phyloP scores from a whole-genome alignment of 2,329 filamentous ascomycete genomes.

The Calonectria multiphialidica region DNA sequence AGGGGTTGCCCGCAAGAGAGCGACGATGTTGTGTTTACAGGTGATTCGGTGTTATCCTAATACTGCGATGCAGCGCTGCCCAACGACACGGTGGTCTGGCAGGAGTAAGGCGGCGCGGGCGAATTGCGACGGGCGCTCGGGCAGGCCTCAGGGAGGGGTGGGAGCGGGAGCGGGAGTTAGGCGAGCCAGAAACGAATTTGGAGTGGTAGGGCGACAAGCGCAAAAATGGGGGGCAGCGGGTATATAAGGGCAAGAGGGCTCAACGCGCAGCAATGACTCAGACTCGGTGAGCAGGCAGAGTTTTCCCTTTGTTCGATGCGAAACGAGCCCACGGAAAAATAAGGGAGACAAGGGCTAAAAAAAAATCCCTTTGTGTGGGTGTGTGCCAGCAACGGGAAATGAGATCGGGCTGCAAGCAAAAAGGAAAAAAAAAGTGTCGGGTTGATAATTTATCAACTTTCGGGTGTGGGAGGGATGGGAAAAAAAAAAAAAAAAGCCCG shows the following conservation, averaged over 20 bases:
- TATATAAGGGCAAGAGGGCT: slow-evolving; percentile 31
- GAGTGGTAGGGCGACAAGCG: slow-evolving; percentile 28
- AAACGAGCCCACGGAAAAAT: slow-evolving; percentile 6
- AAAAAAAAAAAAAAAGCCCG: slow-evolving; percentile 31
- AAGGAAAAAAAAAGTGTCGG: slow-evolving; percentile 41
- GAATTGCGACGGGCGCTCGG: slow-evolving; percentile 37
- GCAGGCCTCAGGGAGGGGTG: slow-evolving; percentile 30
- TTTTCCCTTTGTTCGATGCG: slow-evolving; percentile 17
- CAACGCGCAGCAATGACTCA: slow-evolving; percentile 20
- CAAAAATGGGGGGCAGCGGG: slow-evolving; percentile 20
- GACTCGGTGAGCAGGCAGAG: slow-evolving; percentile 10
- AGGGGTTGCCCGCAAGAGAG: slow-evolving; percentile 36
- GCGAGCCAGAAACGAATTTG: slow-evolving; percentile 35
- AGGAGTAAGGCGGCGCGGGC: slow-evolving; percentile 38
- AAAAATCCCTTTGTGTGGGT: slow-evolving; percentile 36
- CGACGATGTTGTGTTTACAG: slow-evolving; percentile 32
- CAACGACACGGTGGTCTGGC: slow-evolving; percentile 45
- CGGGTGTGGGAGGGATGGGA: slow-evolving; percentile 43
- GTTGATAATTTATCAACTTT: slow-evolving; percentile 46
- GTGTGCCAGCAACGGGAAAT: slow-evolving; percentile 36
- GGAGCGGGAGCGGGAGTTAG: slow-evolving; percentile 41
- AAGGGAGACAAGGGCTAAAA: slow-evolving; percentile 16
- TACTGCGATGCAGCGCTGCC: slow-evolving; percentile 46
- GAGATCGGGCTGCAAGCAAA: slow-evolving; percentile 33
- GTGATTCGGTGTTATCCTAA: slow-evolving; percentile 36